Base-by-base conservation (phyloP, 2,329 filamentous ascomycete species). In the Arthrobotrys entomopaga region DNA sequence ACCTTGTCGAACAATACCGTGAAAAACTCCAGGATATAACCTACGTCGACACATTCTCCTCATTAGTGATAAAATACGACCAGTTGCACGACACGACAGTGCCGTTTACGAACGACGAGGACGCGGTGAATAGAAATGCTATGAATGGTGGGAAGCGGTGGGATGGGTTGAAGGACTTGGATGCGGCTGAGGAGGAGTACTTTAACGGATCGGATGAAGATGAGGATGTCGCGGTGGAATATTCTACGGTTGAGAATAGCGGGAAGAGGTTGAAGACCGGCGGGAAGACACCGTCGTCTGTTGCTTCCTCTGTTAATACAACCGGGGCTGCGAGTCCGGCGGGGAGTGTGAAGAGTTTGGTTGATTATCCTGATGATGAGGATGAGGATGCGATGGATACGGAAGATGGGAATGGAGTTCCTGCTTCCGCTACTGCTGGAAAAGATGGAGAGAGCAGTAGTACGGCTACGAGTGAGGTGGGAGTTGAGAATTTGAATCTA, bases 201-300 rank as follows among this genome's bases (percentile, higher is more conserved):
- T 98, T 96, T 86, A 94, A 96, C 79, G 88, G 87, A 0, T 92
- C 91, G 0, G 93, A 97, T 78, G 91, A 95, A 52, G 91, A 95
- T 53, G 93, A 97, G 5, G 29, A 34, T 34, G 29, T 34, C 10
- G 91, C 89, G 20, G 54, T 65, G 24, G 67, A 65, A 20, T 72
- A 75, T 83, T 84, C 76, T 78, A 82, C 66, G 77, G 78, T 61
- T 77, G 81, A 78, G 80, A 82, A 76, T 77, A 79, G 77, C 78
- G 78, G 79, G 10, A 54, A 79, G 13, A 73, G 77, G 56, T 77
- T 75, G 13, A 58, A 79, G 56, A 77, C 79, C 10, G 77, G 77
- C 20, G 67, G 59, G 77, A 80, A 80, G 58, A 64, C 75, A 10
- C 75, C 75, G 50, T 52, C 29, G 7, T 34, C 29, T 34, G 29